phyloP scores from a whole-genome alignment of 305 asterid genomes.

The Fraxinus greggii region DNA sequence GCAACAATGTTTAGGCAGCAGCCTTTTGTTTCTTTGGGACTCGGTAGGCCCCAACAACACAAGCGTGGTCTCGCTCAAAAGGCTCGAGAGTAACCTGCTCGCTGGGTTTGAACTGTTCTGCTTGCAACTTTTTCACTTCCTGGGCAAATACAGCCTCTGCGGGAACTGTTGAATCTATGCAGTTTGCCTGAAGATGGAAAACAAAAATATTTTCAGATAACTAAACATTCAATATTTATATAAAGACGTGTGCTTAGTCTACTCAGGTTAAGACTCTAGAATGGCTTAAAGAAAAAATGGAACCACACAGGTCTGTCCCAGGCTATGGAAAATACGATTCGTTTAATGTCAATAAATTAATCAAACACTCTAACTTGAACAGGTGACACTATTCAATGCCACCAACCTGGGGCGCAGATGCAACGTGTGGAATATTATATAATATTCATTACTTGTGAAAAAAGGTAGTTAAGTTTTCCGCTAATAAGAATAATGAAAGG shows the following conservation, averaged over 20 bases:
- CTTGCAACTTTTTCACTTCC: conserved; percentile 75
- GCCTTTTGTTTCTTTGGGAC: conserved; percentile 61
- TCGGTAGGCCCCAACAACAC: conserved; percentile 79
- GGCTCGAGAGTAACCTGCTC: conserved; percentile 90
- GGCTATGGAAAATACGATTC: neutral
- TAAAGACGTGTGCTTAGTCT: neutral
- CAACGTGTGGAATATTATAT: neutral
- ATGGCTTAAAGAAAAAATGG: neutral
- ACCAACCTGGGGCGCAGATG: neutral
- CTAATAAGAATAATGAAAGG: neutral
- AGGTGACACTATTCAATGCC: neutral
- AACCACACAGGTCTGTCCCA: neutral
- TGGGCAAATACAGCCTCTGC: conserved; percentile 77
- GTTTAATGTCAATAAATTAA: neutral
- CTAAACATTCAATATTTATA: neutral
- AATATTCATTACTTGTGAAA: neutral
- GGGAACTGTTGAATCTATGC: conserved; percentile 83
- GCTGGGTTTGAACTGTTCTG: conserved; percentile 69
- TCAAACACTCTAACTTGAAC: neutral
- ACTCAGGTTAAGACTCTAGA: neutral
- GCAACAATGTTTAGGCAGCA: conserved; percentile 22
- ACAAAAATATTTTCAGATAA: neutral
- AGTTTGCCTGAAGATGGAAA: conserved; percentile 55
- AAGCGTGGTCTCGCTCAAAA: conserved; percentile 81
- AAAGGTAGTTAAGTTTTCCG: neutral